A percentile compares a stretch with the other conserved stretches of the same genome.
Conservation (phyloP, 768 basidiomycete genomes). For the Lactarius indigo region DNA sequence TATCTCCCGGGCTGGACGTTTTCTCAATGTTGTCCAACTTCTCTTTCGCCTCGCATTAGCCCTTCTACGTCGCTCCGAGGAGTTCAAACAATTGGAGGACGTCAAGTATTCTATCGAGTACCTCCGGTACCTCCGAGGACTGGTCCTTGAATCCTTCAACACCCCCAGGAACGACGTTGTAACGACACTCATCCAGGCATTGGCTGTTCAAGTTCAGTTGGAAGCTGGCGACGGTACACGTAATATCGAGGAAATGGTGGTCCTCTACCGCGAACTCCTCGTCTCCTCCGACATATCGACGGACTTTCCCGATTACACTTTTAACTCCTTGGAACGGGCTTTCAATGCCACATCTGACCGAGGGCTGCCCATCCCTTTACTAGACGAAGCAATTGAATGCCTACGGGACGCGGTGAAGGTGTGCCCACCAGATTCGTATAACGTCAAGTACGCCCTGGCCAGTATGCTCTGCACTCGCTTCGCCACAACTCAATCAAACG, state of each 20-base stretch:
- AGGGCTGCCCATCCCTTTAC: neutral
- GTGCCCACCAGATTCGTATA: neutral
- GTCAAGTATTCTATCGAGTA: neutral
- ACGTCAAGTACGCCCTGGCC: neutral
- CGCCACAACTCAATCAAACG: neutral
- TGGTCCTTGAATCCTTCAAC: neutral
- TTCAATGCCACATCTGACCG: neutral
- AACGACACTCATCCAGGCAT: neutral
- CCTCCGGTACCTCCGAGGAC: neutral
- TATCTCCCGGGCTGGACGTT: neutral
- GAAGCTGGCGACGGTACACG: neutral
- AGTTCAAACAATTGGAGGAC: neutral
- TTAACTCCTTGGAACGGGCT: neutral
- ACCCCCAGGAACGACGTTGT: neutral
- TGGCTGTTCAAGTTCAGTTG: neutral
- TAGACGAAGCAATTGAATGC: neutral
- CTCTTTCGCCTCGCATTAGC: neutral
- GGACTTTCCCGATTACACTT: neutral
- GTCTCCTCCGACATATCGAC: neutral
- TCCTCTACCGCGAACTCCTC: neutral
- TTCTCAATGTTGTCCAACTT: neutral
- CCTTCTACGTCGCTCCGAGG: fast-evolving
- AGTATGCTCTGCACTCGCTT: neutral
- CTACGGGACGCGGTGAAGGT: neutral
- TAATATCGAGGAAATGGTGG: neutral